Evolutionary conservation across 1,284 basidiomycete species (phyloP), one percentile per base, ranked within the genome.

Genomic region (Ustilago curta): DNA sequence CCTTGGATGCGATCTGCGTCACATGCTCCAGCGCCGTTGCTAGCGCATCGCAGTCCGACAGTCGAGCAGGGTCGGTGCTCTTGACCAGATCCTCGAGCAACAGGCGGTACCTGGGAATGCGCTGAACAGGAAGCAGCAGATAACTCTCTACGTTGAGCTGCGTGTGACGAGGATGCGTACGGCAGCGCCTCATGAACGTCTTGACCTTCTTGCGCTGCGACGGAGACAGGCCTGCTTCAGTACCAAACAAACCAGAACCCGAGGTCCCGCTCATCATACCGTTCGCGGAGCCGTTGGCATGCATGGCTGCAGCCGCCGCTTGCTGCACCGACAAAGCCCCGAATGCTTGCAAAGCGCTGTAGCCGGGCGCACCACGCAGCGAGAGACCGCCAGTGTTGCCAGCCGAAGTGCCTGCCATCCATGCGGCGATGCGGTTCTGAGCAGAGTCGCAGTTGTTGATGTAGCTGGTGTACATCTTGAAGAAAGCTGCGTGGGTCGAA

Each of bases 91-190:
- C 79, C 51, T 83, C 82, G 19, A 84, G 67, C 35, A 99, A 88
- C 67, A 99, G 87, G 77, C 92, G 91, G 87, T 99, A 99, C 21
- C 96, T 91, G 14, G 97, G 97, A 80, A 99, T 93, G 52, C 96
- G 91, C 85, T 99, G 96, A 25, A 99, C 92, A 37, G 96, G 96
- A 45, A 99, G 89, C 7, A 99, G 88, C 29, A 99, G 87, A 85
- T 99, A 99, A 9, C 92, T 92, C 87, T 99, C 95, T 74, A 99
- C 86, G 83, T 95, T 97, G 70, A 99, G 89, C 85, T 99, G 97
- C n/a, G 93, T 93, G 86, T 99, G 97, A 42, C 91, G 88, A 3
- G 94, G 94, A 58, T 87, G 81, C 1, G 79, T 72, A 27, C 83
- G 81, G 68, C 84, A 85, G 18, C 68, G 73, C 66, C 83, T 80